Evolutionary conservation across 2,329 filamentous ascomycete species (phyloP).

Genomic region (Nakataea oryzae): DNA sequence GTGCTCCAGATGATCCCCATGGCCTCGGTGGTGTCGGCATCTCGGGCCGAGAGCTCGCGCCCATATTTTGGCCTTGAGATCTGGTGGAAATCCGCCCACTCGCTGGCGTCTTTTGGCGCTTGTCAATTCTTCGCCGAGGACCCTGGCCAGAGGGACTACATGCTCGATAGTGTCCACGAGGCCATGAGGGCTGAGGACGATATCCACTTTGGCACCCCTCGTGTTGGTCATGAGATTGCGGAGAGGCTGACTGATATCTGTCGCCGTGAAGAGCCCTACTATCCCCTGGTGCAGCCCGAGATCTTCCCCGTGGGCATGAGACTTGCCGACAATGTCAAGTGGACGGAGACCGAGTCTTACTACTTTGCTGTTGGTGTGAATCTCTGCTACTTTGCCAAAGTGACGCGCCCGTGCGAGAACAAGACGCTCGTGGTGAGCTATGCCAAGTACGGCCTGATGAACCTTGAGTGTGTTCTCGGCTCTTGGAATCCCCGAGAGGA

Average conservation of each 20-base stretch:
- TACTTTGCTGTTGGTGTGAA: slow-evolving; percentile 44
- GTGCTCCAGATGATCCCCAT: slow-evolving; percentile 34
- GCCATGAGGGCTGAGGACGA: slow-evolving; percentile 22
- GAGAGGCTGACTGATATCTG: slow-evolving; percentile 34
- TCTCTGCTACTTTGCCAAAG: slow-evolving; percentile 40
- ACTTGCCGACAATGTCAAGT: slow-evolving; percentile 24
- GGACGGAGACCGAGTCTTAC: slow-evolving; percentile 30
- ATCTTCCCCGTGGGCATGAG: slow-evolving; percentile 42
- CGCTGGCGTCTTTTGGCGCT: slow-evolving; percentile 33
- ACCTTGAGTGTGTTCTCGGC: slow-evolving; percentile 38
- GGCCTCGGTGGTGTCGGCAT: slow-evolving; percentile 39
- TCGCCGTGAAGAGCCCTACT: slow-evolving; percentile 29
- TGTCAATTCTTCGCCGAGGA: slow-evolving; percentile 38
- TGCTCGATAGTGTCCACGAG: slow-evolving; percentile 31
- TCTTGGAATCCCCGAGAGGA: slow-evolving; percentile 42
- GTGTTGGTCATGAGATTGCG: slow-evolving; percentile 35
- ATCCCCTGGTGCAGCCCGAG: slow-evolving; percentile 21
- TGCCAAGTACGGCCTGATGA: slow-evolving; percentile 41
- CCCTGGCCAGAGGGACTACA: slow-evolving; percentile 37
- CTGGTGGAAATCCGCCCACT: slow-evolving; percentile 40
- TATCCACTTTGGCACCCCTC: slow-evolving; percentile 21
- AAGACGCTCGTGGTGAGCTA: slow-evolving; percentile 30
- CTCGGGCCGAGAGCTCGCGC: slow-evolving; percentile 37
- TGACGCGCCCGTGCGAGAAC: slow-evolving; percentile 28
- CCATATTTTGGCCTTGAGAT: slow-evolving; percentile 42